These are phyloP conservation scores for Gastroboletus turbinatus DNA, from an alignment of 1,284 basidiomycete species.

Conservation along the genomic window DNA sequence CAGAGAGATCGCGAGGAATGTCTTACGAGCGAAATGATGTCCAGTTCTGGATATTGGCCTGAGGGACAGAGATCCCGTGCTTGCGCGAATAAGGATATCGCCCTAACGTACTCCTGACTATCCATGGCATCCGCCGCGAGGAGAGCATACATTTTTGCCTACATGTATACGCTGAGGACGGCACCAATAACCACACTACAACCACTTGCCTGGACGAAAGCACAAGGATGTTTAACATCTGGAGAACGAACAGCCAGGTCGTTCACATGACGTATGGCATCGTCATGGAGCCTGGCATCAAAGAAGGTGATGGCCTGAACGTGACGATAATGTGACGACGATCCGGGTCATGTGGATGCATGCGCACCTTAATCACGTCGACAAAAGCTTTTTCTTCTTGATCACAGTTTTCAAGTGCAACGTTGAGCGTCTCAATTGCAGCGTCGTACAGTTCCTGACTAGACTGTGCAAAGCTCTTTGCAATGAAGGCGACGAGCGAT, in stretches of 20 bases:
- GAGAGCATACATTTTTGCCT: slow-evolving; percentile 21
- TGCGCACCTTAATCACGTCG: slow-evolving; percentile 19
- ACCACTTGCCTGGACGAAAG: slow-evolving; percentile 16
- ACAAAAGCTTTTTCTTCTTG: slow-evolving; percentile 10
- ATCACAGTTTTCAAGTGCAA: slow-evolving; percentile 3
- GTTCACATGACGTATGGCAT: slow-evolving; percentile 5
- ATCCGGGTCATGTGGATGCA: neutral
- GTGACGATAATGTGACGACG: neutral
- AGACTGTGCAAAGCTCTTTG: slow-evolving; percentile 7
- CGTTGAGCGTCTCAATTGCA: slow-evolving; percentile 6
- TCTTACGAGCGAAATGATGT: slow-evolving; percentile 17
- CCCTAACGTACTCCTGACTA: neutral
- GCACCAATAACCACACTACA: neutral
- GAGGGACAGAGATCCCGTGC: slow-evolving; percentile 14
- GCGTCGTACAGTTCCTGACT: neutral
- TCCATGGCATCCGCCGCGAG: slow-evolving; percentile 10
- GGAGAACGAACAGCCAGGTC: slow-evolving; percentile 6
- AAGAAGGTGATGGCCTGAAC: slow-evolving; percentile 18
- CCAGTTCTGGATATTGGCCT: neutral
- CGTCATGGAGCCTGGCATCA: neutral
- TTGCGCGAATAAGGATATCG: slow-evolving; percentile 1
- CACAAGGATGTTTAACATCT: neutral
- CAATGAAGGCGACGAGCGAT: slow-evolving; percentile 12
- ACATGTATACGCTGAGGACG: neutral
- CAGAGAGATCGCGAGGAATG: neutral